Base-by-base conservation (phyloP, 768 basidiomycete genomes). In the Pulveroboletus sp. region DNA sequence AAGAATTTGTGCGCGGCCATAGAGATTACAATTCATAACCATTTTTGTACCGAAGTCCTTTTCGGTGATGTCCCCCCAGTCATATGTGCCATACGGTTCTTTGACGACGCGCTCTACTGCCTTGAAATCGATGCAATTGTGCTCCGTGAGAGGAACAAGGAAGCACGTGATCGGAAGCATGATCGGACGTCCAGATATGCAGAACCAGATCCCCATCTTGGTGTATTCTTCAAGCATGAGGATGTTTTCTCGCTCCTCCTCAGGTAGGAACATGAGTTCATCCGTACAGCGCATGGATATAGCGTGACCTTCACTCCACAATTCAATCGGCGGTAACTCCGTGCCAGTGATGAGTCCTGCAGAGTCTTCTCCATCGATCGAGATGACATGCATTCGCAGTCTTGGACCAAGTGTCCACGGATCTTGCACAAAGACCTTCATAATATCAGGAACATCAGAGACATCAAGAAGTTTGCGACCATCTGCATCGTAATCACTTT, bases 301-400 rank as follows among this genome's bases (percentile, higher is more conserved):
- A 6, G 43, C 47, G 29, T 45, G 52, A 13, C 65, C 73, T 38
- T 68, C 64, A 52, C 69, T 63, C 31, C 57, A 62, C 27, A 85
- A 57, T 16, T 79, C 75, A 17, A 73, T 71, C 7, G 71, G 60
- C 0, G 76, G 77, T 32, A 91, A 68, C 27, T 64, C 57, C 0
- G 81, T 80, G 4, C 85, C 87, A 24, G 86, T 83, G 19, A 93
- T 71, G 23, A 93, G 71, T 2, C 82, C 90, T 17, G 82, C 80
- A 12, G 74, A 63, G 20, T 70, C 68, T 17, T 62, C 62, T 16
- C 76, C 80, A 53, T 80, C 75, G 27, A 86, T 61, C 34, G 65
- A 63, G 40, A 91, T 64, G 20, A 75, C 68, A 60, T 92, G 89
- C 43, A 88, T 64, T 77, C 83, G 89, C 26, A 86, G 60, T 45